Evolutionary conservation across 2,329 filamentous ascomycete genomes (phyloP).

Genomic region (Fusarium tuaranense): DNA sequence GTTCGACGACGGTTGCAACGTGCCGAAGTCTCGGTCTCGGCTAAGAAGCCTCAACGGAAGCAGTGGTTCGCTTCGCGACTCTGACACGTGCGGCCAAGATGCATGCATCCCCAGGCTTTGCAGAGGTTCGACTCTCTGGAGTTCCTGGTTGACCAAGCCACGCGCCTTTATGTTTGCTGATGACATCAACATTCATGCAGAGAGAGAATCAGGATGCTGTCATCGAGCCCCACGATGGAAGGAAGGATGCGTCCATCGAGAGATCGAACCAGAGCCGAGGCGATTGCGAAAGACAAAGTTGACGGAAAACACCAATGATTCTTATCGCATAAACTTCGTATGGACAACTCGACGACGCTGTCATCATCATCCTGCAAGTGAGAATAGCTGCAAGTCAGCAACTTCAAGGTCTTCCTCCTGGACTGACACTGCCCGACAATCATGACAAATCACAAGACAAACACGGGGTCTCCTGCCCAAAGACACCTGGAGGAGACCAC

Average conservation of each 20-base stretch:
- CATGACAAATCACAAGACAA: conserved; percentile 11
- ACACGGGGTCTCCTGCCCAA: neutral
- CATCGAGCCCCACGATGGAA: conserved; percentile 6
- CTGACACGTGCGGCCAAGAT: neutral
- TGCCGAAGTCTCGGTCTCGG: neutral
- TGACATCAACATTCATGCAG: conserved; percentile 23
- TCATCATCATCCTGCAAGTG: conserved; percentile 17
- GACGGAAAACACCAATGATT: neutral
- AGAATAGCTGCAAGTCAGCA: conserved; percentile 11
- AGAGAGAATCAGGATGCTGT: conserved; percentile 6
- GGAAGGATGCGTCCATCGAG: conserved; percentile 2
- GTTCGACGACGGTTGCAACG: neutral
- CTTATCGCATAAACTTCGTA: neutral
- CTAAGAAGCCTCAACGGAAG: neutral
- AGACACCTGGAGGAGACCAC: neutral
- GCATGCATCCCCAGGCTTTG: neutral
- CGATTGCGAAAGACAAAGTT: neutral
- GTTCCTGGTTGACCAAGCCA: neutral
- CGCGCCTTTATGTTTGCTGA: neutral
- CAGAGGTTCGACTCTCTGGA: neutral
- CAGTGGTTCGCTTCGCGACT: neutral
- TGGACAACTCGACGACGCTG: neutral
- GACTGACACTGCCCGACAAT: neutral
- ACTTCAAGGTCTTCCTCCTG: neutral
- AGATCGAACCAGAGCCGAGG: neutral